Percentiles rank a stretch among this genome's conserved stretches.
Evolutionary conservation across 192 early-diverging fungal genomes (phyloP).

Genomic region (Backusella tarrabulga): DNA sequence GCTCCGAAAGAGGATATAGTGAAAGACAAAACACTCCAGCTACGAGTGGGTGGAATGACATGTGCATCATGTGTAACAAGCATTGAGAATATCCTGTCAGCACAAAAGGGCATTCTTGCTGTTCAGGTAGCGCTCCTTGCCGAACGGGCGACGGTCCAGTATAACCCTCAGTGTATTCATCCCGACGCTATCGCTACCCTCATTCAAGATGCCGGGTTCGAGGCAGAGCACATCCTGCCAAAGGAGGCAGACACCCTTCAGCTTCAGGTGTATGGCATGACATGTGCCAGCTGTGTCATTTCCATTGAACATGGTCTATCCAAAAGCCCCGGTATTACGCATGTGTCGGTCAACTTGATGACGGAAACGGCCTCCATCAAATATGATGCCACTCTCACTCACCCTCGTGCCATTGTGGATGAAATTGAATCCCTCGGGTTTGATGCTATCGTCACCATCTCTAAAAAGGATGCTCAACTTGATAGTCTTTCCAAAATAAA

Average conservation of each 20-base stretch:
- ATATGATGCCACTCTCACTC: slow-evolving; percentile 55
- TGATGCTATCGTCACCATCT: slow-evolving; percentile 16
- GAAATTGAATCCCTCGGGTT: slow-evolving; percentile 74
- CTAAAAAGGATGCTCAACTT: slow-evolving; percentile 65
- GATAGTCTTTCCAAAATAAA: slow-evolving; percentile 84
- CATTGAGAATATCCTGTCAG: slow-evolving; percentile 66
- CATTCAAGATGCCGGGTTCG: slow-evolving; percentile 82
- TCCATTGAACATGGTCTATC: slow-evolving; percentile 60
- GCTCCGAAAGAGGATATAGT: slow-evolving; percentile 49
- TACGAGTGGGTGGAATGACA: slow-evolving; percentile 90
- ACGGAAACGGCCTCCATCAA: slow-evolving; percentile 70
- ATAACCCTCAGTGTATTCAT: slow-evolving; percentile 43
- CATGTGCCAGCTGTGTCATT: slow-evolving; percentile 84
- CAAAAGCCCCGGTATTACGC: slow-evolving; percentile 43
- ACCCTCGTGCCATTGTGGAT: slow-evolving; percentile 79
- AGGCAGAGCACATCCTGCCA: slow-evolving; percentile 45
- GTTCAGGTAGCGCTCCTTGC: slow-evolving; percentile 74
- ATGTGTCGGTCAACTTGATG: slow-evolving; percentile 67
- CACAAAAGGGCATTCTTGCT: slow-evolving; percentile 42
- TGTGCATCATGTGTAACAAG: slow-evolving; percentile 74
- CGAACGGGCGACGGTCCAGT: slow-evolving; percentile 74
- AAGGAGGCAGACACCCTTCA: slow-evolving; percentile 6
- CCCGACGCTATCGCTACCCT: slow-evolving; percentile 56
- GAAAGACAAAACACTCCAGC: slow-evolving; percentile 47
- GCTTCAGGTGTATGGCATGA: slow-evolving; percentile 69